A percentile compares a stretch with the other conserved stretches of the same genome.
Evolutionary conservation across 257 asterid species (phyloP).

Genomic region (Gentiana dahurica): DNA sequence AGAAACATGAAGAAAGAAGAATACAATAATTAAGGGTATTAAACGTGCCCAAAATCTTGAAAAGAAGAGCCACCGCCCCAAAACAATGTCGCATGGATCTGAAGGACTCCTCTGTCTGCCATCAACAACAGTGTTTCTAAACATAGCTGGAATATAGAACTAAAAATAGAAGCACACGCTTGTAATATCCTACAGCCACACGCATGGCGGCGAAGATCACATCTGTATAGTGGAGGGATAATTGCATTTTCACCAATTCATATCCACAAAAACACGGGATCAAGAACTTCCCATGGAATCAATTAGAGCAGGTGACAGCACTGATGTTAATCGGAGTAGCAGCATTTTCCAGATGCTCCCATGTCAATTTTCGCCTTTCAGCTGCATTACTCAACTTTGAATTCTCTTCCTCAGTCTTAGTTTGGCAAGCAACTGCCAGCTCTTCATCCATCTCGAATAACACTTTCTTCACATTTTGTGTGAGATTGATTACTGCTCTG

Average conservation of each 20-base stretch:
- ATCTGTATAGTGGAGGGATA: not conserved
- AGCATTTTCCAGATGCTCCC: conserved; percentile 33
- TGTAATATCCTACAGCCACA: conserved; percentile 1
- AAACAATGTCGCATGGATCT: not conserved
- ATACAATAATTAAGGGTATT: not conserved
- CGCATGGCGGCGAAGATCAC: not conserved
- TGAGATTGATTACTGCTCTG: conserved; percentile 30
- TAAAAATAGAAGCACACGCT: not conserved
- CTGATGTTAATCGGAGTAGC: conserved; percentile 20
- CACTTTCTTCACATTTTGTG: conserved; percentile 32
- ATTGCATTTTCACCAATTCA: conserved; percentile 2
- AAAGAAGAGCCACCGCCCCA: not conserved
- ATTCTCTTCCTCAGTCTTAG: conserved; percentile 31
- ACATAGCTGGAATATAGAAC: conserved; percentile 3
- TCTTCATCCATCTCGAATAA: conserved; percentile 37
- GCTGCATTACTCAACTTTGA: conserved; percentile 20
- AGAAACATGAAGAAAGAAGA: too few relatives aligned
- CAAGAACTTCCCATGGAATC: conserved; percentile 1
- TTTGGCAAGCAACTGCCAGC: conserved; percentile 30
- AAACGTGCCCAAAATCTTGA: not conserved
- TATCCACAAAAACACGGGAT: conserved; percentile 4
- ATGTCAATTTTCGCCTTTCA: conserved; percentile 30
- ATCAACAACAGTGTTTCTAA: not conserved
- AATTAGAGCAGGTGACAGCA: conserved; percentile 20
- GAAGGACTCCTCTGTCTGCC: not conserved